These are phyloP conservation scores for Cladophialophora psammophila DNA, from an alignment of 2,329 filamentous ascomycete genomes.

Conservation along the genomic window DNA sequence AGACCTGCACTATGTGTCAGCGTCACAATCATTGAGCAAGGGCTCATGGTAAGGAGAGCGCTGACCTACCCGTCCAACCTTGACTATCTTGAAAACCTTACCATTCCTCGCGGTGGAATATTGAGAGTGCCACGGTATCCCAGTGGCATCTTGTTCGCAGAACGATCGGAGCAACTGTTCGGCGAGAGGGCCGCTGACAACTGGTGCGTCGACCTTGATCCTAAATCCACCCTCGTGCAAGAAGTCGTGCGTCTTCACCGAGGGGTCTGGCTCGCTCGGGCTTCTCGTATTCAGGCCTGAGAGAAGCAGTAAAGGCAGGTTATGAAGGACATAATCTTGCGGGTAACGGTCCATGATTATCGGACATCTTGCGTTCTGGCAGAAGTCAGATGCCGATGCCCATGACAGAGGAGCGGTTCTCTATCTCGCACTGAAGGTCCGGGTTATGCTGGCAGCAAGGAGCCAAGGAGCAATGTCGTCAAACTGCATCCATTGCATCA, in stretches of 20 bases:
- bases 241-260: slow-evolving; percentile 56
- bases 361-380: slow-evolving; percentile 27
- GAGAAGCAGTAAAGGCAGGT: slow-evolving; percentile 82
- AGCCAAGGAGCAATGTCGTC: neutral
- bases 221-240: slow-evolving; percentile 64
- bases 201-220: slow-evolving; percentile 74
- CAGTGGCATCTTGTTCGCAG: slow-evolving; percentile 68
- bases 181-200: slow-evolving; percentile 70
- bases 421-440: neutral
- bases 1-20: slow-evolving; percentile 51
- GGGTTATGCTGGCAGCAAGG: neutral
- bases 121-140: slow-evolving; percentile 71
- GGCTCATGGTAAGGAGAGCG: slow-evolving; percentile 31
- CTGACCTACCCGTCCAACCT: slow-evolving; percentile 79
- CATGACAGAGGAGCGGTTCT: neutral
- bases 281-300: slow-evolving; percentile 69
- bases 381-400: neutral
- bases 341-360: slow-evolving; percentile 55
- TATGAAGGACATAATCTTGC: slow-evolving; percentile 79
- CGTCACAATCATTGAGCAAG: slow-evolving; percentile 10
- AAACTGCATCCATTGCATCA: neutral
- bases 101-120: slow-evolving; percentile 58
- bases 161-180: slow-evolving; percentile 72
- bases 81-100: slow-evolving; percentile 71
- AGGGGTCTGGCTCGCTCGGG: slow-evolving; percentile 45